Percentiles rank a stretch among this genome's conserved stretches.
These are phyloP conservation scores for Fusarium tanahbumbuense DNA, from an alignment of 2,329 filamentous ascomycete genomes.

Conservation along the genomic window DNA sequence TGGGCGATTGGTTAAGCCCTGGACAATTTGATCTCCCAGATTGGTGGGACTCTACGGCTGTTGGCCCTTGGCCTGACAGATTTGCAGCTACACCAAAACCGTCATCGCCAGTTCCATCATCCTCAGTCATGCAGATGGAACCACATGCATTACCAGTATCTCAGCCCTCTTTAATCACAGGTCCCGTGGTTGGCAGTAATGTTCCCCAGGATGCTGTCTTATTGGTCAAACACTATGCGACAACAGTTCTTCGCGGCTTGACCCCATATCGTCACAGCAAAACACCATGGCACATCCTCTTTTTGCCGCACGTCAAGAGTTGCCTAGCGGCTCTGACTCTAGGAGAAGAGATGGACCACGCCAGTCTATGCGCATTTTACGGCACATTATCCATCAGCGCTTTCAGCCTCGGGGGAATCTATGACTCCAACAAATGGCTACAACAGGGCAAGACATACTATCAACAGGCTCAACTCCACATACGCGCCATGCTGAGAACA, in stretches of 20 bases:
- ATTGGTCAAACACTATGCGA: conserved; percentile 23
- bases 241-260: conserved; percentile 23
- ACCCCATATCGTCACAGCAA: conserved; percentile 37
- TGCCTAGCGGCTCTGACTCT: conserved; percentile 27
- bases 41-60: conserved; percentile 19
- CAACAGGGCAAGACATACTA: conserved; percentile 24
- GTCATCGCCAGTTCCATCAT: neutral
- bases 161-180: fast-evolving
- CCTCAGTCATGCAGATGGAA: neutral
- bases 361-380: conserved; percentile 31
- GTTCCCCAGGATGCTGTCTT: conserved; percentile 28
- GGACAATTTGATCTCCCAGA: neutral
- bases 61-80: neutral
- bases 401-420: conserved; percentile 22
- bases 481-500: conserved; percentile 9
- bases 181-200: neutral
- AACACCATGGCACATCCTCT: conserved; percentile 33
- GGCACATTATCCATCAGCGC: conserved; percentile 34
- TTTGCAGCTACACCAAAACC: neutral
- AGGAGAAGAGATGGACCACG: conserved; percentile 28
- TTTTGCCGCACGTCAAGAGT: conserved; percentile 24
- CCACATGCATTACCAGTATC: fast-evolving
- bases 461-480: conserved; percentile 10
- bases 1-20: neutral
- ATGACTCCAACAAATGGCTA: conserved; percentile 13